phyloP scores from a whole-genome alignment of 768 basidiomycete species.

The Termitomyces sp. region DNA sequence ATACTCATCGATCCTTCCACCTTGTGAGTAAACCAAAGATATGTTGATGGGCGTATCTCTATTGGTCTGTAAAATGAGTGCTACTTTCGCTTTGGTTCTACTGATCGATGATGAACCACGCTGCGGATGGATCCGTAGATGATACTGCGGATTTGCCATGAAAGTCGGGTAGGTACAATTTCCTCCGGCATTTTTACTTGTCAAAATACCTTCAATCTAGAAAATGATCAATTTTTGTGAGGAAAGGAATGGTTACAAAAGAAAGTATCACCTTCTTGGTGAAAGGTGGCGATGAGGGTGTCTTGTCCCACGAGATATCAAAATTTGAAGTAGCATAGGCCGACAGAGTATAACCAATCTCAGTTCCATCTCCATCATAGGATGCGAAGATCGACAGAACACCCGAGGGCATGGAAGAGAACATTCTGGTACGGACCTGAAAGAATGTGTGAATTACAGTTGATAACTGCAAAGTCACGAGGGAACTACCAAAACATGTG shows the following conservation, averaged over 20 bases:
- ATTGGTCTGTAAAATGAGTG: constrained; percentile 45
- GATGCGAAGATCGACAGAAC: constrained; percentile 53
- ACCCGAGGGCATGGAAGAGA: constrained; percentile 20
- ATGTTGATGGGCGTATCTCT: constrained; percentile 72
- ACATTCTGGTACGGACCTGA: not conserved
- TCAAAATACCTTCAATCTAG: constrained; percentile 59
- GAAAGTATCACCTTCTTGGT: constrained; percentile 26
- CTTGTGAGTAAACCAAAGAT: constrained; percentile 68
- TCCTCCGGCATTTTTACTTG: constrained; percentile 74
- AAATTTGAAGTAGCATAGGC: constrained; percentile 41
- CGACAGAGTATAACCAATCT: constrained; percentile 64
- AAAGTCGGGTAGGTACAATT: constrained; percentile 76
- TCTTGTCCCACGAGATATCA: constrained; percentile 43
- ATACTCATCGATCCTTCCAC: constrained; percentile 70
- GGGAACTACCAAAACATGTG: constrained; percentile 35
- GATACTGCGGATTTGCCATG: constrained; percentile 89
- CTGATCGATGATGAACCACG: constrained; percentile 7
- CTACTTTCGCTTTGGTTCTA: constrained; percentile 32
- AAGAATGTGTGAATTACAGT: not conserved
- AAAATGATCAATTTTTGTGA: not conserved
- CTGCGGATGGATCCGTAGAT: constrained; percentile 48
- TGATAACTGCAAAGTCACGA: not conserved
- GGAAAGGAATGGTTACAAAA: not conserved
- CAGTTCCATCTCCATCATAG: constrained; percentile 58
- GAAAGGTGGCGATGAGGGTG: constrained; percentile 30